Conservation (phyloP, 805 yeast genomes). For the Wickerhamomyces pijperi region DNA sequence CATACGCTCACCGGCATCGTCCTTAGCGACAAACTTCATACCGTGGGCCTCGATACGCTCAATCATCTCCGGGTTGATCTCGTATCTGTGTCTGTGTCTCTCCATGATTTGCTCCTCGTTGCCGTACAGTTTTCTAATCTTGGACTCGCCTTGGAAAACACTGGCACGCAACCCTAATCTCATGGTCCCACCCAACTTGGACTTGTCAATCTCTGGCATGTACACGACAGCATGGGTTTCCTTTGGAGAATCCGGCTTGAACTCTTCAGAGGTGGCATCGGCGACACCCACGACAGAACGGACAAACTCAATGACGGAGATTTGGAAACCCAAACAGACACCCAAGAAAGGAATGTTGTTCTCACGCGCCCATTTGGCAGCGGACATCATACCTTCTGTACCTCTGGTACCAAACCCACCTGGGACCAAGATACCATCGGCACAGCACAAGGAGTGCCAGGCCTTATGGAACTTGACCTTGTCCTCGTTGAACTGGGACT, state of each 20-base stretch:
- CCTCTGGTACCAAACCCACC: slow-evolving; percentile 98
- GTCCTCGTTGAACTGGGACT: slow-evolving; percentile 37
- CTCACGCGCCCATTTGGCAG: slow-evolving; percentile 97
- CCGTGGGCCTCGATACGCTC: slow-evolving; percentile 65
- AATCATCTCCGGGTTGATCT: slow-evolving; percentile 81
- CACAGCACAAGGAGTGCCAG: slow-evolving; percentile 86
- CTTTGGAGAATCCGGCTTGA: slow-evolving; percentile 50
- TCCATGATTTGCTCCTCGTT: slow-evolving; percentile 59
- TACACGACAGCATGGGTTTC: slow-evolving; percentile 72
- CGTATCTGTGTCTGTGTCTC: slow-evolving; percentile 98
- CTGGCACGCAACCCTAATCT: slow-evolving; percentile 93
- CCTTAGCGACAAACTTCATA: slow-evolving; percentile 84
- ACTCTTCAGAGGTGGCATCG: slow-evolving; percentile 74
- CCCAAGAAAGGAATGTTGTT: slow-evolving; percentile 91
- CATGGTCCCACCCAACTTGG: slow-evolving; percentile 97
- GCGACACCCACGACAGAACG: slow-evolving; percentile 64
- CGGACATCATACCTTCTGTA: slow-evolving; percentile 95
- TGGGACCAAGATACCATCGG: slow-evolving; percentile 95
- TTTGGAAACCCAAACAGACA: slow-evolving; percentile 93
- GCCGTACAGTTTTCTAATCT: slow-evolving; percentile 71
- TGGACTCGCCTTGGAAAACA: slow-evolving; percentile 52
- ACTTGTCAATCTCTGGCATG: slow-evolving; percentile 98
- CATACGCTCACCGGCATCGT: slow-evolving; percentile 85
- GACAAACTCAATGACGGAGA: slow-evolving; percentile 90
- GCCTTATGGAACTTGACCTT: slow-evolving; percentile 85